Evolutionary conservation across 805 yeast species (phyloP), one percentile per base, ranked within the genome.

Genomic region (Vanderwaltozyma verrucispora): DNA sequence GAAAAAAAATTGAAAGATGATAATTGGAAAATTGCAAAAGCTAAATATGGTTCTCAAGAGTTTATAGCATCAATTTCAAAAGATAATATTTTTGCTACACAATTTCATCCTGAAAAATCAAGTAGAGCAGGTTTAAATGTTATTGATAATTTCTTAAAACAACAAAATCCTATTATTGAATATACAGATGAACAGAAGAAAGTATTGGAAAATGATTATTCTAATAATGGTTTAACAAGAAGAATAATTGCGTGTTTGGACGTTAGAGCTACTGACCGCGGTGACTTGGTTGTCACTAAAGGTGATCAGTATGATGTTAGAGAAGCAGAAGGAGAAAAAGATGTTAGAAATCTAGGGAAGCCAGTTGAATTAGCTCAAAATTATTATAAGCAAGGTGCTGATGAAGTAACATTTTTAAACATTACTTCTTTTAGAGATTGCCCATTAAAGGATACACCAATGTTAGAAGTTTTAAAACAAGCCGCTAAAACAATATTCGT

Each of bases 281-380:
- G 98, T 24, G 98, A 92, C 56, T 70, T 92, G 48, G 98, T 92
- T 1, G 99, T 92, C 20, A 92, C 99, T 0, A 92, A 92, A 62
- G 99, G 99, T 40, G 99, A 92, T 54, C 98, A 92, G 60, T 92
- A 92, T 57, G 95, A 92, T 60, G 99, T 92, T 2, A 75, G 98
- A 47, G 96, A 88, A 53, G 55, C 60, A 4, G 71, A 66, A 3
- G 74, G 71, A 23, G 65, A 65, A 32, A 47, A 47, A 23, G 74
- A 75, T 45, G 96, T 92, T 20, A 74, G 96, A 58, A 92, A 92
- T 56, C 67, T 92, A 42, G 99, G 99, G 14, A 92, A 94, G 59
- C 99, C 99, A 1, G 96, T 92, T 0, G 85, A 85, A 53, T 65
- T 92, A 59, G 98, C 98, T 2, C 80, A 86, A 47, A 78, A 77